Percentiles rank a stretch among this genome's conserved stretches.
These are phyloP conservation scores for Artomyces pyxidatus DNA, from an alignment of 768 basidiomycete species.

Conservation along the genomic window DNA sequence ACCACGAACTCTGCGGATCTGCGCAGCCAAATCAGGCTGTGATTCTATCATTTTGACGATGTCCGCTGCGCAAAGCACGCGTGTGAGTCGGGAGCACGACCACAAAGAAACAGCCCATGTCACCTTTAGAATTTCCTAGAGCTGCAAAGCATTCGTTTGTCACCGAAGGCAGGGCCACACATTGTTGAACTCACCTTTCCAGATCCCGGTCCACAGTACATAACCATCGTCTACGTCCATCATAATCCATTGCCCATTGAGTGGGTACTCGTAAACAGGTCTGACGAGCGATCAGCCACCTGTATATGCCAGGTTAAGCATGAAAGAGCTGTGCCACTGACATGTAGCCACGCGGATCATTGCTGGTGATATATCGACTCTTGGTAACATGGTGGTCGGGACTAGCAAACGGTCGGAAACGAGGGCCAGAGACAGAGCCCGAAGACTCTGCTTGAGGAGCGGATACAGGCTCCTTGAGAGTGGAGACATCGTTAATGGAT, in stretches of 20 bases:
- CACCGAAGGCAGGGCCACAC: background rate
- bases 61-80: constrained; percentile 47
- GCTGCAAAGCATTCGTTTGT: constrained; percentile 33
- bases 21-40: constrained; percentile 76
- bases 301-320: too few species aligned
- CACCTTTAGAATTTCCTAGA: constrained; percentile 85
- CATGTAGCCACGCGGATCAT: constrained; percentile 87
- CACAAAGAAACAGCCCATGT: background rate
- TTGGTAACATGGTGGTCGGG: constrained; percentile 76
- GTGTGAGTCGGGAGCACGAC: constrained; percentile 4
- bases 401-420: constrained; percentile 64
- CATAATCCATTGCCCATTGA: constrained; percentile 92
- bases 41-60: constrained; percentile 92
- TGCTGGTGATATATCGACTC: constrained; percentile 83
- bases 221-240: constrained; percentile 93
- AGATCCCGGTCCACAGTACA: constrained; percentile 88
- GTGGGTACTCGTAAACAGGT: constrained; percentile 83
- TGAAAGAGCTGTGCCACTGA: too few species aligned
- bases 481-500: too few species aligned
- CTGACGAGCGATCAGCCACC: constrained; percentile 32
- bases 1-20: constrained; percentile 77
- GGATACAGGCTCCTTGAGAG: constrained; percentile 25
- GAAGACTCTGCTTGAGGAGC: constrained; percentile 20
- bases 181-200: constrained; percentile 59
- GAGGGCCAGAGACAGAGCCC: constrained; percentile 21